Conservation (phyloP, 805 yeast species). For the Pichia nanzhaoensis region DNA sequence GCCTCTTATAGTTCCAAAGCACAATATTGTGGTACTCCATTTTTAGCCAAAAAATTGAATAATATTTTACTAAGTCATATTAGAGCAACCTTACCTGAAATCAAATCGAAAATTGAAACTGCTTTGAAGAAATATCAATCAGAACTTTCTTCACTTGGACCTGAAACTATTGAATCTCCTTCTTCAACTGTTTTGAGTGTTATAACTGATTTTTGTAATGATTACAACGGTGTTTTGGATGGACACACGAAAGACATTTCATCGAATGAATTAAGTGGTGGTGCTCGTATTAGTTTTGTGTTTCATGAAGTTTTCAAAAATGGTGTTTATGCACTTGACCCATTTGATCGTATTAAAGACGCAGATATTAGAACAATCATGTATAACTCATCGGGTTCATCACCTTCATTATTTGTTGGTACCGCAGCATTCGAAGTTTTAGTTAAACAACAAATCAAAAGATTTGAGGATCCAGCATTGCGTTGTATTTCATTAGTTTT, state of each 20-base stretch:
- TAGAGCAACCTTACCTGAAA: slow-evolving; percentile 83
- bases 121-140: slow-evolving; percentile 77
- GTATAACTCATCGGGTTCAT: slow-evolving; percentile 94
- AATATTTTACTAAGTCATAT: slow-evolving; percentile 86
- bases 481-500: slow-evolving; percentile 86
- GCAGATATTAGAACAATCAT: slow-evolving; percentile 93
- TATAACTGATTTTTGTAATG: slow-evolving; percentile 89
- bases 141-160: slow-evolving; percentile 76
- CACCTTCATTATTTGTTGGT: slow-evolving; percentile 94
- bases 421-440: slow-evolving; percentile 95
- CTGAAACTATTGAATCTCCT: slow-evolving; percentile 83
- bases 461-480: slow-evolving; percentile 90
- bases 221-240: slow-evolving; percentile 81
- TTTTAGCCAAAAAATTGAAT: slow-evolving; percentile 85
- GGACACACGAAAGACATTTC: slow-evolving; percentile 91
- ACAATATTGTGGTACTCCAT: slow-evolving; percentile 98
- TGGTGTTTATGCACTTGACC: slow-evolving; percentile 88
- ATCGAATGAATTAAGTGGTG: slow-evolving; percentile 89
- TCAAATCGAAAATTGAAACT: slow-evolving; percentile 80
- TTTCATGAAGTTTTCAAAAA: slow-evolving; percentile 94
- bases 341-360: slow-evolving; percentile 93
- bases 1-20: slow-evolving; percentile 89
- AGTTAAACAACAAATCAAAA: slow-evolving; percentile 85
- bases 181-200: slow-evolving; percentile 83
- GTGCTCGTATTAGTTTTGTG: slow-evolving; percentile 94